Evolutionary conservation across 768 basidiomycete genomes (phyloP).

Genomic region (Mrakia blollopis): DNA sequence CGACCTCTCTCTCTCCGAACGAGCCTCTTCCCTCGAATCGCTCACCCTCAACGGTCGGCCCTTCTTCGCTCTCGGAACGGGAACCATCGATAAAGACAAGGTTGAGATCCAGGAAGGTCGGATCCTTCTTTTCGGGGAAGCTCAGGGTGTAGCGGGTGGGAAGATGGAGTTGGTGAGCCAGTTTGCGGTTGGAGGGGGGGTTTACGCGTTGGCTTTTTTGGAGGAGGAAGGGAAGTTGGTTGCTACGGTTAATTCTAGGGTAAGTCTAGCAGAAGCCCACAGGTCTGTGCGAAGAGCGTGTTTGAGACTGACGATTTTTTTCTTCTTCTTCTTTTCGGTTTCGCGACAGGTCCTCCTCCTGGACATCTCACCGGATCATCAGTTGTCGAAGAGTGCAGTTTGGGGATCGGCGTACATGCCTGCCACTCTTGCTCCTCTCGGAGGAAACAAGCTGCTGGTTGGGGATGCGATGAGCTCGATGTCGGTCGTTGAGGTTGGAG

Average conservation of each 20-base stretch:
- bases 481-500: constrained; percentile 54
- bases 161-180: constrained; percentile 47
- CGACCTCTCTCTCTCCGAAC: constrained; percentile 15
- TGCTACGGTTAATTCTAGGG: constrained; percentile 71
- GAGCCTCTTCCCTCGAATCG: constrained; percentile 28
- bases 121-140: constrained; percentile 51
- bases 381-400: constrained; percentile 33
- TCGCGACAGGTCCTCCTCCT: constrained; percentile 10
- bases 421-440: constrained; percentile 57
- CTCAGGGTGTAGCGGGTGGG: constrained; percentile 38
- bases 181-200: constrained; percentile 57
- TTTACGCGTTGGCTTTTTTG: constrained; percentile 58
- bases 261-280: constrained; percentile 49
- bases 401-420: constrained; percentile 85
- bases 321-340: neutral
- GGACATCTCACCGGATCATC: neutral
- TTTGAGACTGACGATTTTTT: neutral
- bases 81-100: constrained; percentile 32
- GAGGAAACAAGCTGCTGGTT: constrained; percentile 53
- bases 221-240: constrained; percentile 50
- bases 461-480: constrained; percentile 79
- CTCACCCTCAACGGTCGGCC: constrained; percentile 15
- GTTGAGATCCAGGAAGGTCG: constrained; percentile 50
- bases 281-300: neutral
- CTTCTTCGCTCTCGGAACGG: constrained; percentile 49